Conservation (phyloP, 2,329 filamentous ascomycete species). For the Ceratocystis destructans region DNA sequence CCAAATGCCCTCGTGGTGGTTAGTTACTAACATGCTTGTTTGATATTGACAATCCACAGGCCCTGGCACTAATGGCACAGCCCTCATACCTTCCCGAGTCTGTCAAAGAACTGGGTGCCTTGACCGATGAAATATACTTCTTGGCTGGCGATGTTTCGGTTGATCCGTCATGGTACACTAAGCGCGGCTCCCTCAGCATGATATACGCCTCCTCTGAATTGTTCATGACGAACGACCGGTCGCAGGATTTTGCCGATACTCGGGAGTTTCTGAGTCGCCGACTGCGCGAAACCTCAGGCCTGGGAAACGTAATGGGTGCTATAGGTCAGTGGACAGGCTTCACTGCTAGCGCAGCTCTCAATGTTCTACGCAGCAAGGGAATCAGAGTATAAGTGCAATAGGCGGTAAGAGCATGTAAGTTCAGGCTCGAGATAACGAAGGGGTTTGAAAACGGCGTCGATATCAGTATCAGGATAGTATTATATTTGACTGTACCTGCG, state of each 20-base stretch:
- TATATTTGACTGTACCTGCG: no score
- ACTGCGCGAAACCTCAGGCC: slow-evolving; percentile 50
- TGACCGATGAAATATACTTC: slow-evolving; percentile 88
- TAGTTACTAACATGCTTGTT: not conserved
- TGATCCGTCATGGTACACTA: slow-evolving; percentile 75
- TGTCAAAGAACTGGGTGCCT: slow-evolving; percentile 60
- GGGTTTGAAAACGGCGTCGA: no score
- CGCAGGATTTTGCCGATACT: slow-evolving; percentile 59
- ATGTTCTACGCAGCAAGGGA: slow-evolving; percentile 78
- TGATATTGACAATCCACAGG: slow-evolving; percentile 34
- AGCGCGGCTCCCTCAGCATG: slow-evolving; percentile 42
- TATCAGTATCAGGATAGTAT: no score
- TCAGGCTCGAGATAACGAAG: no score
- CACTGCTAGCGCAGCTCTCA: slow-evolving; percentile 61
- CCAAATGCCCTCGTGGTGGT: not conserved
- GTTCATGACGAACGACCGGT: slow-evolving; percentile 85
- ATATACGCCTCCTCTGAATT: slow-evolving; percentile 64
- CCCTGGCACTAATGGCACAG: slow-evolving; percentile 79
- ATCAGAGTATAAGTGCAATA: slow-evolving; percentile 49
- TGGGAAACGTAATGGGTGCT: slow-evolving; percentile 49
- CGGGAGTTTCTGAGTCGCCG: slow-evolving; percentile 65
- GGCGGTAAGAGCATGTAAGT: not conserved
- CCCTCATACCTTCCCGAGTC: slow-evolving; percentile 64
- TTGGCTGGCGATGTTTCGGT: slow-evolving; percentile 70
- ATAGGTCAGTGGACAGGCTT: slow-evolving; percentile 71